Evolutionary conservation across 78 protist species (phyloP).

Genomic region (Bodo saltans): DNA sequence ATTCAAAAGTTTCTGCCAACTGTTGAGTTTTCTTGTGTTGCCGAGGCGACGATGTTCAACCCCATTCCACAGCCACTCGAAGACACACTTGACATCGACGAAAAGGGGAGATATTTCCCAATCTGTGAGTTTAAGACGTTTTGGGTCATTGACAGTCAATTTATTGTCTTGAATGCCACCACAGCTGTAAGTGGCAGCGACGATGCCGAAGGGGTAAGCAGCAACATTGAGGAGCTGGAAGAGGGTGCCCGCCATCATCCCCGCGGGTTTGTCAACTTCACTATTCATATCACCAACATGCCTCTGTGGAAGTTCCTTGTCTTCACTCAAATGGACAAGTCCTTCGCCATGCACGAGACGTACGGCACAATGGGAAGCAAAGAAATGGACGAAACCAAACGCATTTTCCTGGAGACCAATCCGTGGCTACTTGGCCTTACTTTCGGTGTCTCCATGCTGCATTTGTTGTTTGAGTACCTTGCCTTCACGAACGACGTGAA

Average conservation of each 20-base stretch:
- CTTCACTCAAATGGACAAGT: neutral
- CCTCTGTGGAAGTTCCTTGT: neutral
- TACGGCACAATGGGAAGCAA: neutral
- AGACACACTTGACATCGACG: neutral
- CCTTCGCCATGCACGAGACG: neutral
- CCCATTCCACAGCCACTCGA: neutral
- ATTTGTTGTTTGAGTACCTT: conserved; percentile 85
- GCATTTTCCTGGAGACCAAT: conserved; percentile 45
- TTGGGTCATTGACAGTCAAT: neutral
- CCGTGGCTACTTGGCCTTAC: conserved; percentile 82
- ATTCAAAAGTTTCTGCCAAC: too few relatives aligned
- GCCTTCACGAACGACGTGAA: conserved; percentile 92
- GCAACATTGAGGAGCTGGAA: neutral
- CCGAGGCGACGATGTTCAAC: too few relatives aligned
- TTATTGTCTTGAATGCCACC: neutral
- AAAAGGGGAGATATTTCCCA: neutral
- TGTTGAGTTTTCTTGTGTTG: too few relatives aligned
- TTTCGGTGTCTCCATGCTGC: conserved; percentile 71
- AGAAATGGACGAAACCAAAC: neutral
- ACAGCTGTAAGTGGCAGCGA: neutral
- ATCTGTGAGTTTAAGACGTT: neutral
- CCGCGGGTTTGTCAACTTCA: neutral
- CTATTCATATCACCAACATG: neutral
- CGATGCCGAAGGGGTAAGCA: neutral
- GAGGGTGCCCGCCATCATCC: neutral